Evolutionary conservation across 345 rosid genomes (phyloP).

Genomic region (Aurinia saxatilis): DNA sequence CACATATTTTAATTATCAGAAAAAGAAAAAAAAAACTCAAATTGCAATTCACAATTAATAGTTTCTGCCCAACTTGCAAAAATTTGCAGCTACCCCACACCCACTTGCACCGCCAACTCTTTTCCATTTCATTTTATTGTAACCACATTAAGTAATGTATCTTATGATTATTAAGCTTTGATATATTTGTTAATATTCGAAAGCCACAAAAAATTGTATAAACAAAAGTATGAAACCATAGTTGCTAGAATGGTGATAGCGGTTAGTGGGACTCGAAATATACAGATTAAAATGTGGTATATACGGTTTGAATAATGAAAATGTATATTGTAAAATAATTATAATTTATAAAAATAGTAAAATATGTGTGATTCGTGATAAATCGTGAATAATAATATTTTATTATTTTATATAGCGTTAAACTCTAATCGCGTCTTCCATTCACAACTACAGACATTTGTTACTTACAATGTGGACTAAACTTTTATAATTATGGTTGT

Average conservation of each 20-base stretch:
- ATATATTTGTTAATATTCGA: conserved; percentile 10
- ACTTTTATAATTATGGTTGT: too few species aligned
- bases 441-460: too few species aligned
- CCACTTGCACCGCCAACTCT: conserved; percentile 43
- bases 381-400: too few species aligned
- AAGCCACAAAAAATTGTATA: background rate
- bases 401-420: too few species aligned
- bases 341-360: too few species aligned
- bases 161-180: conserved; percentile 17
- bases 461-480: background rate
- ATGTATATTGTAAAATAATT: too few species aligned
- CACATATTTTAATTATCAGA: background rate
- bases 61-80: conserved; percentile 20
- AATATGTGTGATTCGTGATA: too few species aligned
- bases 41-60: conserved; percentile 19
- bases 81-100: conserved; percentile 19
- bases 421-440: too few species aligned
- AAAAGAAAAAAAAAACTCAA: background rate
- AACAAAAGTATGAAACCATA: background rate
- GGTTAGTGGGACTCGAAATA: too few species aligned
- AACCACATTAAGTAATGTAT: conserved; percentile 11
- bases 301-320: too few species aligned
- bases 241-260: too few species aligned
- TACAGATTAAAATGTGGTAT: too few species aligned
- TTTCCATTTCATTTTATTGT: conserved; percentile 9